Evolutionary conservation across 2,329 filamentous ascomycete genomes (phyloP), one percentile per base, ranked within the genome.

Genomic region (Blastomyces silverae): DNA sequence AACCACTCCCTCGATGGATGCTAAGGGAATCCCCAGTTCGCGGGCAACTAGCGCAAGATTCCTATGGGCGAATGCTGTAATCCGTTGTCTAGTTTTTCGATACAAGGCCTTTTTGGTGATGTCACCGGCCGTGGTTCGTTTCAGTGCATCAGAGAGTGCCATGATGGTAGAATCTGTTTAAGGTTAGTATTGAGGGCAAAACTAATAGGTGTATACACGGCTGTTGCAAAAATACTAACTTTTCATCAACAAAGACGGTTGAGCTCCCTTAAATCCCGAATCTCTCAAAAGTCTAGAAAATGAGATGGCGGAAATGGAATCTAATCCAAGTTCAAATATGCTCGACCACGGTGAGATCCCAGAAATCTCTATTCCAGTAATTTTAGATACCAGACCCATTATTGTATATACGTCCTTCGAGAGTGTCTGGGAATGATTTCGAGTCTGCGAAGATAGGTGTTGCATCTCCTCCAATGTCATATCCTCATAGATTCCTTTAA

Each of bases 251-350:
- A 85, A 69, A 0, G 89, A 86, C 0, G 90, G 84, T 8, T 84
- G 86, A 0, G 85, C 87, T 17, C 81, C 78, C 0, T 71, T 44
- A 62, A 92, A 84, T 0, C 90, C 90, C 1, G 79, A 79, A 2
- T 82, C 79, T 69, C 86, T 89, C 17, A 97, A 78, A 15, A 81
- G 75, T 5, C 83, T 81, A 0, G 89, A 83, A 39, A 97, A 82
- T 8, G 86, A 83, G 57, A 95, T 87, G 0, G 88, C 89, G 0
- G 90, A 91, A 20, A 97, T 91, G 0, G 92, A 97, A 71, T 96
- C 93, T 31, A 97, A 81, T 0, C 92, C 93, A 1, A 96, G 79
- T 68, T 96, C 91, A 70, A 94, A 96, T 22, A 96, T 84, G 66
- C 86, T 96, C 0, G 87, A 86, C 0, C 78, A 79, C 2, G 82